Base-by-base conservation (phyloP, 345 rosid genomes). In the Camelina neglecta region DNA sequence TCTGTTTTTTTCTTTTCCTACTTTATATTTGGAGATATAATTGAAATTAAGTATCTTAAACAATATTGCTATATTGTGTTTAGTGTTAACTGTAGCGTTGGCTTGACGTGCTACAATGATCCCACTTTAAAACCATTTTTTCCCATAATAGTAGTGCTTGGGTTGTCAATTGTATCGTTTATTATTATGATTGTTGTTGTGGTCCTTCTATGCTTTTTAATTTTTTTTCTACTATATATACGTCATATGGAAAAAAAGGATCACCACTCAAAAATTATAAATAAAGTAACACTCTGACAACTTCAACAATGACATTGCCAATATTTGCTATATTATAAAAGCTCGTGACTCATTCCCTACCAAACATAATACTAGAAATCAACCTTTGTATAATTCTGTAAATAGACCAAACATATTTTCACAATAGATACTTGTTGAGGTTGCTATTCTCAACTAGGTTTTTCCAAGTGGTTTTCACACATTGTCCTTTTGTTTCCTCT, bases 41-140 rank as follows among this genome's bases (percentile, higher is more conserved):
- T 35, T 35, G 7, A 35, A 6, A 7, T 35, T 1, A 35, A 35
- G 8, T 29, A 33, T 10, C 12, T 35, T 11, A 4, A 60, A 66
- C 47, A 15, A 74, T 35, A 35, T 74, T 60, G 51, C 1, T 67
- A 29, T 35, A 57, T 60, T 5, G 38, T 65, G 38, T 7, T 35
- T 35, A 8, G n/a, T 35, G 7, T 9, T 67, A 60, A 67, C 69
- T 68, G 56, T 64, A 33, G 75, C 80, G 79, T 76, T 69, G 70
- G 70, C 65, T 76, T 69, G 59, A 76, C 71, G 72, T 77, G 80
- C 80, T 76, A 77, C 67, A 57, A 77, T 71, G 80, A 77, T 56
- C 48, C 80, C 80, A 77, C 80, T 71, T 71, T 64, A 29, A 64
- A 38, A 64, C 36, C 47, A 47, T 23, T 55, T 62, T 45, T 48